These are phyloP conservation scores for Arthrobotrys sinensis DNA, from an alignment of 2,329 filamentous ascomycete species.

Conservation along the genomic window DNA sequence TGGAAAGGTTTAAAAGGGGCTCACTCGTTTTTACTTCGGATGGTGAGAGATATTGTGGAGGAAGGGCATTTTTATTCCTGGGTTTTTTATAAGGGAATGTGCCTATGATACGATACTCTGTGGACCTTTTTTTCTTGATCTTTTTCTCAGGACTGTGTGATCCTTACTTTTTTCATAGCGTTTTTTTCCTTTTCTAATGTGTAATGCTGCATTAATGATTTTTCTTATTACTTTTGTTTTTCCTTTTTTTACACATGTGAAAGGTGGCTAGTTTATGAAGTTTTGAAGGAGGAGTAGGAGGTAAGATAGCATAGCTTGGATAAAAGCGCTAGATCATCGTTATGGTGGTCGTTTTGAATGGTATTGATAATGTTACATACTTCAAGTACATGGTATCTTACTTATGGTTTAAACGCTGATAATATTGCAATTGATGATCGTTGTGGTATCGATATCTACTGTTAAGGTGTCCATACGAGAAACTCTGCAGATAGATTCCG, in stretches of 20 bases:
- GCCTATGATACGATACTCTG: constrained; percentile 11
- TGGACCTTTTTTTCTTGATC: neutral
- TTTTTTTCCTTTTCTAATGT: constrained; percentile 22
- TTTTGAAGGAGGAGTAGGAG: neutral
- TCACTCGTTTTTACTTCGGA: neutral
- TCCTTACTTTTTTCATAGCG: constrained; percentile 20
- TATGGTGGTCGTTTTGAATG: constrained; percentile 15
- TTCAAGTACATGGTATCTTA: too few relatives aligned
- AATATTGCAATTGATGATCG: too few relatives aligned
- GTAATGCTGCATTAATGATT: constrained; percentile 9
- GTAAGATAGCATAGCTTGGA: constrained; percentile 11
- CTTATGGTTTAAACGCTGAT: too few relatives aligned
- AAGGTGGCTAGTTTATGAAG: neutral
- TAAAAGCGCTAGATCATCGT: constrained; percentile 30
- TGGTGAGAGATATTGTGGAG: neutral
- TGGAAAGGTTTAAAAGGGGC: constrained; percentile 37
- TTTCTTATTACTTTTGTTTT: constrained; percentile 5
- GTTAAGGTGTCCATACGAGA: too few relatives aligned
- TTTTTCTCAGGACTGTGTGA: neutral
- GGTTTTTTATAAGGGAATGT: constrained; percentile 10
- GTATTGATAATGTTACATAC: constrained; percentile 22
- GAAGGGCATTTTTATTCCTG: constrained; percentile 1
- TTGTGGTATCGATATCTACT: too few relatives aligned
- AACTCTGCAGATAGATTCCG: too few relatives aligned
- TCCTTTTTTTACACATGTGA: neutral